Base-by-base conservation (phyloP, 2,329 filamentous ascomycete genomes). In the Cladosporium sp. region DNA sequence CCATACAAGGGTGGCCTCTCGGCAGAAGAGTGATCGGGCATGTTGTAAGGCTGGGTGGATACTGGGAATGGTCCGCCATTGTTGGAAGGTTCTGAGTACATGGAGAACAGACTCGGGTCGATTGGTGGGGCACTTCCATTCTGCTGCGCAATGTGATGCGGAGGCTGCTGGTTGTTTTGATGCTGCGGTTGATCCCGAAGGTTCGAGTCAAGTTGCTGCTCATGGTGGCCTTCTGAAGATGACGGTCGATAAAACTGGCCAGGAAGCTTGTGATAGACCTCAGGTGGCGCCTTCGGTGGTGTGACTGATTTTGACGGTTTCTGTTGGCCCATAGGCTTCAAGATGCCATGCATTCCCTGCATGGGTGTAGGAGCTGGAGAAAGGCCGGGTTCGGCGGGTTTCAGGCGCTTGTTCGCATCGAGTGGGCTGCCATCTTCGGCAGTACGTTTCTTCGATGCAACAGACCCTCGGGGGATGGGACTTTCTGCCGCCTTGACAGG, bases 401-500 rank as follows among this genome's bases (percentile, higher is more conserved):
- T 59, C 2, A 52, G 27, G 42, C 61, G 61, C 54, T 64, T 61
- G 41, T 59, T 61, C 7, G 54, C 42, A 20, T 60, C 58, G 8
- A 54, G 47, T 20, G 61, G 59, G 36, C 60, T 64, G 38, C 55
- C 57, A 13, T 59, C 60, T 4, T 73, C 76, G 4, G 68, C 64
- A 36, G 72, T 68, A 30, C 78, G 73, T 53, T 79, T 76, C 64
- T 82, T 83, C 34, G 73, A 69, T n/a, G 73, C 73, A n/a, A 69
- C 70, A 27, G 77, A 76, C 12, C 78, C 80, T 54, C 81, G 74
- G 36, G 81, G 80, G 36, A 83, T 77, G 2, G 80, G 79, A 19
- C 77, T 72, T 61, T 85, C 81, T 44, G 79, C 78, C 2, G 80
- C 79, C 61, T 85, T 85, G 59, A 82, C 66, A 2, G 81, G 82